Evolutionary conservation across 352 stramenopile species (phyloP), one percentile per base, ranked within the genome.

Genomic region (Phytopythium oedochilum): DNA sequence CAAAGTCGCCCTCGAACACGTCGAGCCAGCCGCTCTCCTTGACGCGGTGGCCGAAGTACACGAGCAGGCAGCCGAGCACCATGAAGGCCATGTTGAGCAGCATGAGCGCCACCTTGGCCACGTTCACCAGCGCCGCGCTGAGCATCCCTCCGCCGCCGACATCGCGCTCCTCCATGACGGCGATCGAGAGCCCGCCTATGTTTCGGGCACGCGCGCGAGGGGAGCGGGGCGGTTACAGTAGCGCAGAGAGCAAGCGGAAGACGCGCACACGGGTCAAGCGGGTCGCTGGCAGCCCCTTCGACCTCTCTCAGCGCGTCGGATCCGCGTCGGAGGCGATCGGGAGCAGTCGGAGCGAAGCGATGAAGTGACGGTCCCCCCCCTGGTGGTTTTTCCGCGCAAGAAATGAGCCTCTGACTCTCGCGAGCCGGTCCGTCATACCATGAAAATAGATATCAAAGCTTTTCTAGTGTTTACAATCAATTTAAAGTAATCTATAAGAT

Each of bases 51-150:
- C 78, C 83, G 53, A 94, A 90, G 60, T 89, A 92, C 62, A 92
- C 77, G 47, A 94, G 70, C 54, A 94, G 69, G 18, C 73, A 78
- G 42, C 85, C 85, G 53, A 56, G 65, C 38, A 92, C 77, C 67
- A 94, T 77, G 65, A 92, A 93, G 45, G 65, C 71, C 77, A 94
- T 88, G 68, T 94, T 94, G 29, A 94, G 64, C 31, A 94, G 70
- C 62, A 94, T 59, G 9, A 94, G 67, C 55, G 89, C 38, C 56
- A 91, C 74, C 60, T 94, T 93, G 53, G 80, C 77, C 23, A 93
- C 53, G 56, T 89, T 90, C 22, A 83, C 73, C 47, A 86, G 55
- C 35, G 81, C 64, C 18, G 61, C 71, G 22, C 88, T 70, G 55
- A 81, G 60, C 45, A 77, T 29, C 60, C 70, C 75, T 43, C 65